Percentiles rank a stretch among this genome's conserved stretches.
Conservation (phyloP, 495 filamentous ascomycete species). For the Penicillium angulare region DNA sequence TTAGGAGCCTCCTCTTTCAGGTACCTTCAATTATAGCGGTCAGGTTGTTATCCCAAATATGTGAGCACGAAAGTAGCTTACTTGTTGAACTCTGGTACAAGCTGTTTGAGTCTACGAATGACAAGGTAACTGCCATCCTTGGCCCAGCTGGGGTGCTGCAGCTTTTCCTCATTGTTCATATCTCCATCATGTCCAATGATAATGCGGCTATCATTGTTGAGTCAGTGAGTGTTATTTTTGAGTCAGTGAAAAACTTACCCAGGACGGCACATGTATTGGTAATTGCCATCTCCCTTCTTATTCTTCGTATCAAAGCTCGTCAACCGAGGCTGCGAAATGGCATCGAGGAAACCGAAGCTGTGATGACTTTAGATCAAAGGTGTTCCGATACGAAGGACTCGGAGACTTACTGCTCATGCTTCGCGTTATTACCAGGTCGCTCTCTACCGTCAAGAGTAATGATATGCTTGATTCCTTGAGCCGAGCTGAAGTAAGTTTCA, state of each 20-base stretch:
- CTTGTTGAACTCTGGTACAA: conserved; percentile 31
- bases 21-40: neutral
- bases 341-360: conserved; percentile 11
- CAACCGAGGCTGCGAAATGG: conserved; percentile 15
- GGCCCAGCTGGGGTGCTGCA: conserved; percentile 7
- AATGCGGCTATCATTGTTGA: conserved; percentile 1
- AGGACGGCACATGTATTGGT: conserved; percentile 15
- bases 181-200: conserved; percentile 11
- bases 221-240: neutral
- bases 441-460: conserved; percentile 5
- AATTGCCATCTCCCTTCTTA: conserved; percentile 30
- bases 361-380: neutral
- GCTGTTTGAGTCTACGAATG: conserved; percentile 37
- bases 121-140: conserved; percentile 15
- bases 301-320: conserved; percentile 25
- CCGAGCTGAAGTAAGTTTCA: conserved; percentile 1
- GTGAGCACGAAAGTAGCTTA: neutral
- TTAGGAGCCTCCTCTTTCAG: conserved; percentile 1
- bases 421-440: neutral
- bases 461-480: conserved; percentile 2
- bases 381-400: neutral
- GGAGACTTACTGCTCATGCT: conserved; percentile 11
- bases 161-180: conserved; percentile 1
- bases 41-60: neutral
- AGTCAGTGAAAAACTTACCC: conserved; percentile 3